Evolutionary conservation across 2,329 filamentous ascomycete genomes (phyloP), one percentile per base, ranked within the genome.

Genomic region (Botrytis deweyae): DNA sequence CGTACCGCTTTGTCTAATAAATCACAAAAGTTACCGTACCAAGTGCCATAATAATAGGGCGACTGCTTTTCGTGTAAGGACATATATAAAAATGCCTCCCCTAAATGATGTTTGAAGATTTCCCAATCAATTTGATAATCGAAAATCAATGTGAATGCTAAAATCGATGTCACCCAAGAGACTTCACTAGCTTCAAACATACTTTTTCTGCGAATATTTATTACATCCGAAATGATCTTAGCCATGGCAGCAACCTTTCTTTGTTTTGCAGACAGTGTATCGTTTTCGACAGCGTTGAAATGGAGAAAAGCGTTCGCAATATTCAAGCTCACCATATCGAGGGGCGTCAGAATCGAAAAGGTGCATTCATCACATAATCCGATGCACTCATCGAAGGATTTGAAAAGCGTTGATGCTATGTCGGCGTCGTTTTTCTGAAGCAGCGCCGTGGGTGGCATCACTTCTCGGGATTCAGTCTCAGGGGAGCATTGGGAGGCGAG

Each of bases 161-260:
- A 5, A 49, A 49, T 49, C 10, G 46, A 49, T 12, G 1, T 10
- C 2, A 49, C 4, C 22, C 46, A 49, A 25, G 46, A 5, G 46
- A 2, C 9, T 0, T 12, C 1, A 49, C 4, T 2, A 25, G 9
- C 22, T 5, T 9, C 9, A 49, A 22, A 2, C 10, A 0, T 12
- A 25, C 1, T 49, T 14, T 12, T 3, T 22, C 22, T 25, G 20
- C 9, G 9, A 49, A 2, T 25, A 1, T 49, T 49, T 4, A 25
- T 49, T 25, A 0, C 5, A 12, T 52, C 22, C 4, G 22, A 52
- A 52, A 52, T 25, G 9, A 12, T 14, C 4, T 25, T 25, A 52
- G 46, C 46, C 10, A 52, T 52, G 1, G 46, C 46, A 2, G 1
- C 10, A 52, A 25, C 1, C 10, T 52, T 52, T 9, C 5, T 5